Percentiles rank a stretch among this genome's conserved stretches.
These are phyloP conservation scores for Talaromyces wortmannii DNA, from an alignment of 495 filamentous ascomycete genomes.

Conservation along the genomic window DNA sequence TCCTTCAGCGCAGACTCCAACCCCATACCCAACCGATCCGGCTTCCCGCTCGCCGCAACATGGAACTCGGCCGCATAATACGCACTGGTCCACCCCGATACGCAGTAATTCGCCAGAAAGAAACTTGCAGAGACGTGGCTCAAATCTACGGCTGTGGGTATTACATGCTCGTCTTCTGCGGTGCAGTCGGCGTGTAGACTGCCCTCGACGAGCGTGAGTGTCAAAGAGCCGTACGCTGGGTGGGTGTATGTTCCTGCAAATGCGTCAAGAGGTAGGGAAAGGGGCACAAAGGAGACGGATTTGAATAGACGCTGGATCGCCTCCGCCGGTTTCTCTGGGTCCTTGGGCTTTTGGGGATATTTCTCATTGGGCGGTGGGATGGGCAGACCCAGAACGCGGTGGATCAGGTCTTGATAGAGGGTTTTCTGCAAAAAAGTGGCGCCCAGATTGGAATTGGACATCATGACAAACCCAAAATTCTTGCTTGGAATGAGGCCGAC, in stretches of 20 bases:
- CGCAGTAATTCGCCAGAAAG: neutral
- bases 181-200: neutral
- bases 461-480: constrained; percentile 35
- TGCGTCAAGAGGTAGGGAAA: constrained; percentile 16
- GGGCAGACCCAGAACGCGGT: constrained; percentile 22
- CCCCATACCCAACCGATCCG: constrained; percentile 19
- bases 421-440: constrained; percentile 20
- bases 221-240: constrained; percentile 29
- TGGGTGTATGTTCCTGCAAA: constrained; percentile 37
- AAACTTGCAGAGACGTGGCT: neutral
- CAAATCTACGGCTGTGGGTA: neutral
- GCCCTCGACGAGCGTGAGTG: neutral
- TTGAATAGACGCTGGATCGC: constrained; percentile 16
- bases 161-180: neutral
- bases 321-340: constrained; percentile 8
- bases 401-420: constrained; percentile 30
- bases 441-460: constrained; percentile 32
- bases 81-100: neutral
- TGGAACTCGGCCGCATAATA: constrained; percentile 22
- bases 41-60: constrained; percentile 24
- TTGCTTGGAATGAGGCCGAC: constrained; percentile 38
- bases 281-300: constrained; percentile 18
- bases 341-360: constrained; percentile 7
- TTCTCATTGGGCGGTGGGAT: neutral
- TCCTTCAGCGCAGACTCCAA: constrained; percentile 20